Conservation (phyloP, 2,329 filamentous ascomycete species). For the Xylaria sp. region DNA sequence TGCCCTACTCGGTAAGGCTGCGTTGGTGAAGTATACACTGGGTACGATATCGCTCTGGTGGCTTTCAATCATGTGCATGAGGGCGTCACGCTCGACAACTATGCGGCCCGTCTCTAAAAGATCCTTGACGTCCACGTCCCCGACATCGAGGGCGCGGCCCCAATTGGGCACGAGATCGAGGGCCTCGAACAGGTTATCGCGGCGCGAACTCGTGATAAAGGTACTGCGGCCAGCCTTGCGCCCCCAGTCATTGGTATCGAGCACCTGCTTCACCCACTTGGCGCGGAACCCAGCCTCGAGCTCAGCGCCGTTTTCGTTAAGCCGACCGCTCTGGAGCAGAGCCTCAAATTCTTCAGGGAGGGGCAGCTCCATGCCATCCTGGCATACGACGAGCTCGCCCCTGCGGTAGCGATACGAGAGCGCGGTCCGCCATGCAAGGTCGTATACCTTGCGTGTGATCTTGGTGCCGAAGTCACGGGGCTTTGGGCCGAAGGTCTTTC, state of each 20-base stretch:
- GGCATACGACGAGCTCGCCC: conserved; percentile 87
- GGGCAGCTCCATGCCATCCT: conserved; percentile 77
- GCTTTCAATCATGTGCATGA: conserved; percentile 77
- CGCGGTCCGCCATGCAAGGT: conserved; percentile 93
- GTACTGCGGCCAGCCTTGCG: conserved; percentile 75
- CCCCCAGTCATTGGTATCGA: conserved; percentile 77
- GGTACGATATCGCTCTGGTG: conserved; percentile 76
- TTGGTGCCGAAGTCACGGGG: conserved; percentile 89
- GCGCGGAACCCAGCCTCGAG: conserved; percentile 68
- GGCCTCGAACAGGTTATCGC: conserved; percentile 73
- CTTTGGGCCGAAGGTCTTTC: conserved; percentile 89
- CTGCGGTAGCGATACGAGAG: conserved; percentile 89
- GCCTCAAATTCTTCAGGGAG: conserved; percentile 62
- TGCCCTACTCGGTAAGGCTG: conserved; percentile 42
- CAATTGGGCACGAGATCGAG: conserved; percentile 72
- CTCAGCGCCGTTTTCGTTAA: conserved; percentile 54
- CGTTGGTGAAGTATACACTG: conserved; percentile 57
- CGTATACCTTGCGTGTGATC: conserved; percentile 90
- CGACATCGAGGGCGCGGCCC: conserved; percentile 74
- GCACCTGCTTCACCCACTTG: conserved; percentile 73
- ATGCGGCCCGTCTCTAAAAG: conserved; percentile 85
- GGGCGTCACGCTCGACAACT: conserved; percentile 84
- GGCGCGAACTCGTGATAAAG: conserved; percentile 73
- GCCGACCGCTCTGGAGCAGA: conserved; percentile 52
- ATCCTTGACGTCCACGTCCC: conserved; percentile 96